These are phyloP conservation scores for Vanilla planifolia DNA, from an alignment of 106 monocot species.

Conservation along the genomic window DNA sequence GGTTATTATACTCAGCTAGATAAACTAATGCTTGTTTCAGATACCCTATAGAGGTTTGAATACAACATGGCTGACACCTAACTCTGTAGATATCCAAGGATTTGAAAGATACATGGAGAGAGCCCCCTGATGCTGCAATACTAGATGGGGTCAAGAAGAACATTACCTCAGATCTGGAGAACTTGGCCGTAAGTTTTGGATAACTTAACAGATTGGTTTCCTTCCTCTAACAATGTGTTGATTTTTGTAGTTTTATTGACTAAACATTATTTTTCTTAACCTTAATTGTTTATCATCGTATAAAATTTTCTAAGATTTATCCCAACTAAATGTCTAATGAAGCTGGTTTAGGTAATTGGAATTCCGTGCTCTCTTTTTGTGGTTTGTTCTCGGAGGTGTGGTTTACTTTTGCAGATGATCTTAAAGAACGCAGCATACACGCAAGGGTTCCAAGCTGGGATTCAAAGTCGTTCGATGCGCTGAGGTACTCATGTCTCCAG, in stretches of 20 bases:
- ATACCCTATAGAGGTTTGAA: background rate
- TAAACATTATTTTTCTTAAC: too few relatives aligned
- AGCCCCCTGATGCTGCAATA: constrained; percentile 19
- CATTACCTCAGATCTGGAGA: constrained; percentile 57
- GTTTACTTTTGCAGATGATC: constrained; percentile 31
- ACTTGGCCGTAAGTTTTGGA: constrained; percentile 51
- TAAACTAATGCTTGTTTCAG: background rate
- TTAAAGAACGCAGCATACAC: constrained; percentile 52
- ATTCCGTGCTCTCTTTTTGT: too few relatives aligned
- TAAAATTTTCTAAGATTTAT: too few relatives aligned
- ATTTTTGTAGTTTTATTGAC: background rate
- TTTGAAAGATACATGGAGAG: constrained; percentile 15
- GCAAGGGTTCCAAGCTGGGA: constrained; percentile 40
- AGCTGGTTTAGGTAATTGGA: background rate
- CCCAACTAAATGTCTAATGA: too few relatives aligned
- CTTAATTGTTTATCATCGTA: too few relatives aligned
- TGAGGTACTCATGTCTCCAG: too few relatives aligned
- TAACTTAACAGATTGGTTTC: background rate
- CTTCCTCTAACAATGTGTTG: background rate
- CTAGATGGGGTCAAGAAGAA: constrained; percentile 40
- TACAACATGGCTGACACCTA: background rate
- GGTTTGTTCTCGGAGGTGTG: too few relatives aligned
- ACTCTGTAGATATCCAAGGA: constrained; percentile 36
- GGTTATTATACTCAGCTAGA: constrained; percentile 19
- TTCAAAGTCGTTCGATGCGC: constrained; percentile 2